phyloP scores from a whole-genome alignment of 208 protist genomes.

The Trypanosoma grayi region DNA sequence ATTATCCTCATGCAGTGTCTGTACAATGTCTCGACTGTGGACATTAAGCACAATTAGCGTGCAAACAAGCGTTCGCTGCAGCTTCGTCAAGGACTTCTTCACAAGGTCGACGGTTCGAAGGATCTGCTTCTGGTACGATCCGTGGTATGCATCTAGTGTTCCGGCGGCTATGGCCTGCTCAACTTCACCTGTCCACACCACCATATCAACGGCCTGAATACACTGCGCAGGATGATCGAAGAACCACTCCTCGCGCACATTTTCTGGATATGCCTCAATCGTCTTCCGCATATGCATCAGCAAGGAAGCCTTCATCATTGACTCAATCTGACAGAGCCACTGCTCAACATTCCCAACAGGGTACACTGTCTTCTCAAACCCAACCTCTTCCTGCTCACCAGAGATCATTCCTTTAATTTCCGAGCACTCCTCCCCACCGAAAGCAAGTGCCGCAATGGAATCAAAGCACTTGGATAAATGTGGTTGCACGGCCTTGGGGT shows the following conservation, averaged over 20 bases:
- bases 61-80: constrained; percentile 91
- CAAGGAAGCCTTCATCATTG: constrained; percentile 91
- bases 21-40: constrained; percentile 95
- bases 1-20: constrained; percentile 54
- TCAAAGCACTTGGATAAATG: constrained; percentile 97
- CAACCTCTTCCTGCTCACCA: constrained; percentile 90
- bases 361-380: constrained; percentile 83
- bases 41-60: constrained; percentile 96
- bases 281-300: constrained; percentile 85
- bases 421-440: constrained; percentile 67
- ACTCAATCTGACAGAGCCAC: constrained; percentile 94
- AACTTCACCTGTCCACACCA: constrained; percentile 92
- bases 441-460: constrained; percentile 89
- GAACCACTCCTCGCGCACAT: constrained; percentile 88
- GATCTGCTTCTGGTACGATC: constrained; percentile 84
- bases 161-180: constrained; percentile 72
- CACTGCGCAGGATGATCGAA: constrained; percentile 93
- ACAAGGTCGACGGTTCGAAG: constrained; percentile 90
- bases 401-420: constrained; percentile 91
- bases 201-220: constrained; percentile 93
- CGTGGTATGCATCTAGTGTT: constrained; percentile 64
- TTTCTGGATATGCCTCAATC: constrained; percentile 64
- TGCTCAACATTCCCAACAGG: constrained; percentile 92
- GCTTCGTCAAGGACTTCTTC: constrained; percentile 75
- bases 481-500: constrained; percentile 95